These are phyloP conservation scores for Colletotrichum sp. DNA, from an alignment of 2,329 filamentous ascomycete species.

Conservation along the genomic window DNA sequence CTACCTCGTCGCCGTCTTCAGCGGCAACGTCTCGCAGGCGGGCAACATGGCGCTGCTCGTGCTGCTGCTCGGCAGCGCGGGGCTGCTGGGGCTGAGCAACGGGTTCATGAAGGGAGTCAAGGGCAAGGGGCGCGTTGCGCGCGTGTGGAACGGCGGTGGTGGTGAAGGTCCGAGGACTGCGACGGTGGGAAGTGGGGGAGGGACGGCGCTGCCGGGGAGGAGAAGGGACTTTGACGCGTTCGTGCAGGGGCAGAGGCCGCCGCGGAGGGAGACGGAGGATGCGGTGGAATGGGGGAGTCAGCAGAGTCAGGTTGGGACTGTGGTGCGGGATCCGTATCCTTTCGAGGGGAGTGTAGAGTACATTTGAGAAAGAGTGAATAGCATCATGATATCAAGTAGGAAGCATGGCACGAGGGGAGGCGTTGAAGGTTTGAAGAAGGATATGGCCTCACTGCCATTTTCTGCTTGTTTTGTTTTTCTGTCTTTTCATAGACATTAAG, in stretches of 20 bases:
- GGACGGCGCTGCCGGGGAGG: background rate
- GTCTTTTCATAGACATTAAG: background rate
- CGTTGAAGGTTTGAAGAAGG: background rate
- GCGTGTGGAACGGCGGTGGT: conserved; percentile 16
- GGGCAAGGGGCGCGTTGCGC: conserved; percentile 55
- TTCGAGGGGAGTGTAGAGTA: conserved; percentile 4
- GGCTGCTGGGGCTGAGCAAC: conserved; percentile 59
- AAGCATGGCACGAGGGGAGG: background rate
- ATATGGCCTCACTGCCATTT: background rate
- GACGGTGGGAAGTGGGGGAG: background rate
- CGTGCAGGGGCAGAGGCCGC: background rate
- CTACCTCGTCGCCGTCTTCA: conserved; percentile 60
- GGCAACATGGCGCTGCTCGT: conserved; percentile 57
- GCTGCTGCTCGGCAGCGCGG: conserved; percentile 57
- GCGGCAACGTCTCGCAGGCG: conserved; percentile 58
- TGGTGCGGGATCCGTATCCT: background rate
- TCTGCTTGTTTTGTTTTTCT: background rate
- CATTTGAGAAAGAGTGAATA: background rate
- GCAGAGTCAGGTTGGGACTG: background rate
- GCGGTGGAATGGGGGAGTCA: background rate
- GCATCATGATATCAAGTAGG: background rate
- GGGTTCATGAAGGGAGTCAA: conserved; percentile 48
- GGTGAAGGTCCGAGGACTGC: background rate
- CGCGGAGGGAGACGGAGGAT: background rate
- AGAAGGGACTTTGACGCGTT: background rate